These are phyloP conservation scores for Colletotrichum filicis DNA, from an alignment of 2,329 filamentous ascomycete genomes.

Conservation along the genomic window DNA sequence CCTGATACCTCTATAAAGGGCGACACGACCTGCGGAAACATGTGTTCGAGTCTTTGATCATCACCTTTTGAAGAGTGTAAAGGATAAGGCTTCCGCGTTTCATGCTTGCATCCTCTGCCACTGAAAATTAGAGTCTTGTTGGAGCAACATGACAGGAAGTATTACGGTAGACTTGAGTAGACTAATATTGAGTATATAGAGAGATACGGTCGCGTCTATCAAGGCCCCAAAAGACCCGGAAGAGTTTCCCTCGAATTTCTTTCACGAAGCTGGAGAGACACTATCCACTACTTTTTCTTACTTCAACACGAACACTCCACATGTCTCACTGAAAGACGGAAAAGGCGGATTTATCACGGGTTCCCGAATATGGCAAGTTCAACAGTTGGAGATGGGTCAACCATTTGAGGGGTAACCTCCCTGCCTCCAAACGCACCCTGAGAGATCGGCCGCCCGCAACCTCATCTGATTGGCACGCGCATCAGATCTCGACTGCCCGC, in stretches of 20 bases:
- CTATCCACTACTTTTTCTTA: not conserved
- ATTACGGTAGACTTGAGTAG: not conserved
- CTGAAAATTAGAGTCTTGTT: not conserved
- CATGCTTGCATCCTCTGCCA: not conserved
- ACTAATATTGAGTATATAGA: not conserved
- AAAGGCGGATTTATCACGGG: not conserved
- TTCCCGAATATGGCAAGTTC: not conserved
- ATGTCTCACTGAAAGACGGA: not conserved
- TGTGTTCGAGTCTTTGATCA: not conserved
- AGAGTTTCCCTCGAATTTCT: not conserved
- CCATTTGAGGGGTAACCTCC: not conserved
- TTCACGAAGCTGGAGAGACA: not conserved
- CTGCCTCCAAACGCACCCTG: not conserved
- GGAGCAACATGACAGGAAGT: not conserved
- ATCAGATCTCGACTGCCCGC: not conserved
- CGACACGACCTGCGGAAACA: not conserved
- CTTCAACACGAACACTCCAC: not conserved
- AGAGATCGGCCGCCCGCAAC: not conserved
- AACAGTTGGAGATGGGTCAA: not conserved
- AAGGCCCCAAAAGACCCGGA: not conserved
- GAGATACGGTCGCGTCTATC: not conserved
- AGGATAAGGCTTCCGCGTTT: not conserved
- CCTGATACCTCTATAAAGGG: not conserved
- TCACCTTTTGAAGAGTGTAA: not conserved
- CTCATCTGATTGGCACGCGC: not conserved